Percentiles rank a stretch among this genome's conserved stretches.
Conservation (phyloP, 352 stramenopile species). For the Phytophthora boehmeriae region DNA sequence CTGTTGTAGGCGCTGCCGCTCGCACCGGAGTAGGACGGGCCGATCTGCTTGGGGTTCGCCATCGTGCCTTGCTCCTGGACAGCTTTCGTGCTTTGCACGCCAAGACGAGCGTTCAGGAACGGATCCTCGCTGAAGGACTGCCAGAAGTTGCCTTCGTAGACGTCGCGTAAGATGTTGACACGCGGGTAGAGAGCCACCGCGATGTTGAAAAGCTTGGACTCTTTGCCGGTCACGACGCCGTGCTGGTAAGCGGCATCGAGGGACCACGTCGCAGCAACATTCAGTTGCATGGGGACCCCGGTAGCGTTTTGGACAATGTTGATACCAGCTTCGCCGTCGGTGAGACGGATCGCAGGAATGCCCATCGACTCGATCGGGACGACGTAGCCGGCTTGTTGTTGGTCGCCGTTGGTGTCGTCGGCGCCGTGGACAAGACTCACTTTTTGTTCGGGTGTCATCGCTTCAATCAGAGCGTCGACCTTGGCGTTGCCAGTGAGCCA, state of each 20-base stretch:
- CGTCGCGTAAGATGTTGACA: slow-evolving; percentile 39
- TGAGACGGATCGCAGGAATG: slow-evolving; percentile 30
- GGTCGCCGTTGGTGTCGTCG: slow-evolving; percentile 28
- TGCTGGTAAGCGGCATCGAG: slow-evolving; percentile 33
- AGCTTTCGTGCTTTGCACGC: slow-evolving; percentile 28
- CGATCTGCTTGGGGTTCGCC: slow-evolving; percentile 41
- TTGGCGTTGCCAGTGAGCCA: slow-evolving; percentile 38
- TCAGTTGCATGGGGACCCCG: slow-evolving; percentile 29
- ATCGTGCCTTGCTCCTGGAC: slow-evolving; percentile 35
- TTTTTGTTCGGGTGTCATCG: slow-evolving; percentile 33
- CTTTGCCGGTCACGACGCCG: slow-evolving; percentile 36
- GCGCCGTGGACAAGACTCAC: slow-evolving; percentile 33
- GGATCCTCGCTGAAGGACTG: slow-evolving; percentile 43
- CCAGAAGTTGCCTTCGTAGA: slow-evolving; percentile 33
- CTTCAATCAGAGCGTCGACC: slow-evolving; percentile 33
- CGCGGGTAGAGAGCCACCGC: slow-evolving; percentile 29
- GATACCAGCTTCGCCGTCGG: slow-evolving; percentile 35
- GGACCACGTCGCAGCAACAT: slow-evolving; percentile 37
- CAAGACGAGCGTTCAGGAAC: slow-evolving; percentile 35
- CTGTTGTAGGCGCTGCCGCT: slow-evolving; percentile 31
- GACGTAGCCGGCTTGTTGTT: slow-evolving; percentile 39
- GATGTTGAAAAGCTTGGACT: slow-evolving; percentile 40
- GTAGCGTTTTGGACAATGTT: slow-evolving; percentile 41
- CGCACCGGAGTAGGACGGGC: slow-evolving; percentile 28
- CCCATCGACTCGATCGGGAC: slow-evolving; percentile 24